These are phyloP conservation scores for Xylariaceae sp. DNA, from an alignment of 2,329 filamentous ascomycete genomes.

Conservation along the genomic window DNA sequence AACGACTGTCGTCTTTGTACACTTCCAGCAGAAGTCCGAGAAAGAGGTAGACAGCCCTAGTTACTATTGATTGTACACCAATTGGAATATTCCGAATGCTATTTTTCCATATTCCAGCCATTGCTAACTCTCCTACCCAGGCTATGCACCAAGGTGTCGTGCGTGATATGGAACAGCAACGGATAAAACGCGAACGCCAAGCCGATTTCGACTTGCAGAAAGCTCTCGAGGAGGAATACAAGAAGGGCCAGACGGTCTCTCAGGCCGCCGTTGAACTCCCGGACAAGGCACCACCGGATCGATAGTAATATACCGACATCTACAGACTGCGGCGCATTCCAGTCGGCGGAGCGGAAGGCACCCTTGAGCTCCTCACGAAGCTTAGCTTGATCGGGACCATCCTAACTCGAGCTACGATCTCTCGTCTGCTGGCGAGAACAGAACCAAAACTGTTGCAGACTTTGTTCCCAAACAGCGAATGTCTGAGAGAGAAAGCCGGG, in stretches of 20 bases:
- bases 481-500: no score
- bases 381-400: no score
- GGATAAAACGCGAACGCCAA: constrained; percentile 84
- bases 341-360: background rate
- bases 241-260: constrained; percentile 76
- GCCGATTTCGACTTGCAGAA: constrained; percentile 93
- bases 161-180: constrained; percentile 91
- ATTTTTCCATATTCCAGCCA: constrained; percentile 8
- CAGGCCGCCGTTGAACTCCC: constrained; percentile 19
- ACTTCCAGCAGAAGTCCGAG: constrained; percentile 83
- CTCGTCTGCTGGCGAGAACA: no score
- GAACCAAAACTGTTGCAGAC: no score
- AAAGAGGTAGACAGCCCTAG: constrained; percentile 61
- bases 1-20: constrained; percentile 78
- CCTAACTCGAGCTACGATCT: no score
- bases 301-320: constrained; percentile 9
- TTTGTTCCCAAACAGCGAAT: no score
- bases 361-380: no score
- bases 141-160: constrained; percentile 95
- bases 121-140: constrained; percentile 42
- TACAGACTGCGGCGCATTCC: background rate
- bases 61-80: no score
- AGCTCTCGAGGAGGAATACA: constrained; percentile 82
- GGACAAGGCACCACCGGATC: constrained; percentile 19
- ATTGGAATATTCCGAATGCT: no score